phyloP scores from a whole-genome alignment of 1,284 basidiomycete genomes.

The Omphalotus olearius region DNA sequence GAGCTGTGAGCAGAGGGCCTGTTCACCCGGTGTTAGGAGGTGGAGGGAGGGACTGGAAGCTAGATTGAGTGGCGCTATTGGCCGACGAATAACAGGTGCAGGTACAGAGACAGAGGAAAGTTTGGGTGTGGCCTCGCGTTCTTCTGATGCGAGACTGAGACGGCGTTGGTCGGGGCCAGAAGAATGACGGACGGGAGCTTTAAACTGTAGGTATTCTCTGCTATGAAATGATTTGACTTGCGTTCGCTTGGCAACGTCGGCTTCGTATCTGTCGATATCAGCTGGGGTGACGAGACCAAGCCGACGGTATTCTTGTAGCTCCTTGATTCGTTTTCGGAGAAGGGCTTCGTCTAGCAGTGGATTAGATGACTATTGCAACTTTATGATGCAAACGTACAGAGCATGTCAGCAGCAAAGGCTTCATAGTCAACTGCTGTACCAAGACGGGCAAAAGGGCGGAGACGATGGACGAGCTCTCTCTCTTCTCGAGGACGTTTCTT shows the following conservation, averaged over 20 bases:
- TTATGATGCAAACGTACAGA: conserved; percentile 54
- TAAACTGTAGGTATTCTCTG: conserved; percentile 51
- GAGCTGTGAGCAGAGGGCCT: conserved; percentile 82
- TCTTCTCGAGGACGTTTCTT: conserved; percentile 91
- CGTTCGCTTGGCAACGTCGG: conserved; percentile 67
- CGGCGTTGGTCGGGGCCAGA: conserved; percentile 54
- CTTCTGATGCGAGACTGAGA: conserved; percentile 42
- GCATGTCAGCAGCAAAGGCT: conserved; percentile 81
- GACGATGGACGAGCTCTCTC: conserved; percentile 83
- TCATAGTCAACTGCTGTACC: conserved; percentile 95
- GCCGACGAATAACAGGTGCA: conserved; percentile 37
- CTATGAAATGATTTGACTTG: conserved; percentile 51
- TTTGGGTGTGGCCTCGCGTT: conserved; percentile 57
- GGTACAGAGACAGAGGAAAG: conserved; percentile 23
- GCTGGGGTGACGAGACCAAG: conserved; percentile 77
- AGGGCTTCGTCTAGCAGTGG: conserved; percentile 70
- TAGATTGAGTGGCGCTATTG: conserved; percentile 79
- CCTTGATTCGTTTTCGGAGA: conserved; percentile 81
- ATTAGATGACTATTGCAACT: conserved; percentile 1
- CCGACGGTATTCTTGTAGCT: conserved; percentile 84
- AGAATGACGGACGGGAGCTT: conserved; percentile 45
- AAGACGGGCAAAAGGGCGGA: conserved; percentile 89
- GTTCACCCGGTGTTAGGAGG: conserved; percentile 82
- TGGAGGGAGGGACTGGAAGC: conserved; percentile 85
- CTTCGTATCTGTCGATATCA: conserved; percentile 88